These are phyloP conservation scores for Geoglossum glabrum DNA, from an alignment of 495 filamentous ascomycete species.

Conservation along the genomic window DNA sequence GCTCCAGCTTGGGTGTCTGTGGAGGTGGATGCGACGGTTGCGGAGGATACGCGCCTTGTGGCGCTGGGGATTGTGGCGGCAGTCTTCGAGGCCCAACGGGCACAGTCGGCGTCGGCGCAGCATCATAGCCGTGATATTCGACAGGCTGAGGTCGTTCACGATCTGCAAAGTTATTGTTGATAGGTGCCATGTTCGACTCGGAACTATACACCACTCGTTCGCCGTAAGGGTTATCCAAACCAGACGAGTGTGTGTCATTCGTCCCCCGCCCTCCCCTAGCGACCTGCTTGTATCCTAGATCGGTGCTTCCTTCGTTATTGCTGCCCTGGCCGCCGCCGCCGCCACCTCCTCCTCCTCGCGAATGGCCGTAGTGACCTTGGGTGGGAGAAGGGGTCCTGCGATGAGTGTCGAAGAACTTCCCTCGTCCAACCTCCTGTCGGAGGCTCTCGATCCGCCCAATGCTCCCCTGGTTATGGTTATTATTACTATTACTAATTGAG, in stretches of 20 bases:
- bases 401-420: conserved; percentile 7
- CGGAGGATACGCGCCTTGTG: neutral
- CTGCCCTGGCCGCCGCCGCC: conserved; percentile 47
- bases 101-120: conserved; percentile 74
- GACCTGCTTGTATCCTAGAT: conserved; percentile 38
- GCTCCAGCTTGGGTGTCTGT: neutral
- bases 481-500: conserved; percentile 32
- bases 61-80: conserved; percentile 16
- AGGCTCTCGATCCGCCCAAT: conserved; percentile 43
- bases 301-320: conserved; percentile 53
- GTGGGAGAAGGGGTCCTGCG: conserved; percentile 9
- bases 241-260: conserved; percentile 36
- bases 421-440: conserved; percentile 21
- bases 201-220: conserved; percentile 2
- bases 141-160: conserved; percentile 15
- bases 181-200: conserved; percentile 4
- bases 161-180: neutral
- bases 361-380: neutral
- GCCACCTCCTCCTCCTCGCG: conserved; percentile 6
- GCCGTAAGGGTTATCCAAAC: conserved; percentile 25
- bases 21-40: conserved; percentile 3
- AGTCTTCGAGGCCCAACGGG: conserved; percentile 52
- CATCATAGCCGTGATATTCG: conserved; percentile 43
- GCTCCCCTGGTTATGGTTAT: conserved; percentile 22
- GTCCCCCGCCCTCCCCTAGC: conserved; percentile 35